phyloP scores from a whole-genome alignment of 345 rosid genomes.

The Citrus maxima region DNA sequence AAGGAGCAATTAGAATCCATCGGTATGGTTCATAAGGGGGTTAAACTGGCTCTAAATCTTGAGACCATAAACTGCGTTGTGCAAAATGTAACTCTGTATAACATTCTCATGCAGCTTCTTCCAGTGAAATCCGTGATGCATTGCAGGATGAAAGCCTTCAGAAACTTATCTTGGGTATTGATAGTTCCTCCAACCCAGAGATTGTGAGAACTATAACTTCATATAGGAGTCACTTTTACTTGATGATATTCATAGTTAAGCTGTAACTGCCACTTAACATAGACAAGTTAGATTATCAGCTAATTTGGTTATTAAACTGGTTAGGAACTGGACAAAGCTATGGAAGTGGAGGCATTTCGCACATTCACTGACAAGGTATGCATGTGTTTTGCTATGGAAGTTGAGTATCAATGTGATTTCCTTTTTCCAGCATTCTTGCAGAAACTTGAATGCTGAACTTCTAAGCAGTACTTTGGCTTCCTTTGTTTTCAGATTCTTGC shows the following conservation, averaged over 20 bases:
- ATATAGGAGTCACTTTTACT: background rate
- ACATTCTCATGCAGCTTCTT: constrained; percentile 40
- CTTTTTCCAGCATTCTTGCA: background rate
- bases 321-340: constrained; percentile 59
- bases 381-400: background rate
- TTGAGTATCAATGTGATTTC: background rate
- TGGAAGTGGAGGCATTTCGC: constrained; percentile 46
- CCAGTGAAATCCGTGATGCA: constrained; percentile 42
- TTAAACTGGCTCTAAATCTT: background rate
- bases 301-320: constrained; percentile 13
- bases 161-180: constrained; percentile 35
- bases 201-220: constrained; percentile 33
- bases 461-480: background rate
- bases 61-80: background rate
- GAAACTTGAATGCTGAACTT: background rate
- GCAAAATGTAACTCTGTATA: background rate
- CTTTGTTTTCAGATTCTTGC: constrained; percentile 38
- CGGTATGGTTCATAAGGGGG: constrained; percentile 35
- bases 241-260: background rate
- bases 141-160: constrained; percentile 43
- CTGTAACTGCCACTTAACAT: background rate
- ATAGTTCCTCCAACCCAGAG: constrained; percentile 41
- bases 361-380: constrained; percentile 52
- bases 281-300: background rate
- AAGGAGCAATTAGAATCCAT: constrained; percentile 40